Evolutionary conservation across 495 filamentous ascomycete genomes (phyloP).

Genomic region (Aspergillus ostianus): DNA sequence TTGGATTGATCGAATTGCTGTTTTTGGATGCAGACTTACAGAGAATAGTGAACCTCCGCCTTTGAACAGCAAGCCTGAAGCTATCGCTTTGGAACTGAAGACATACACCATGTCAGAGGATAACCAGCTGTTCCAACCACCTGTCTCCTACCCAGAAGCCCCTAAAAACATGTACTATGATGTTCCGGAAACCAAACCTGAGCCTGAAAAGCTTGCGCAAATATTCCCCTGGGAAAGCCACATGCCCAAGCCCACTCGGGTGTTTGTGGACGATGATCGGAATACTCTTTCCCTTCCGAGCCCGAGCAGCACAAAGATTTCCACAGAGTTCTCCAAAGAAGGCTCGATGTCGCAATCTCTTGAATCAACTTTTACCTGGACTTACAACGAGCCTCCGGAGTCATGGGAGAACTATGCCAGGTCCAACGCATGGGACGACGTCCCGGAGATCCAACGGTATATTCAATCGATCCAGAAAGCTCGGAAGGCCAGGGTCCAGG

Average conservation of each 20-base stretch:
- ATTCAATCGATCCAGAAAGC: slow-evolving; percentile 67
- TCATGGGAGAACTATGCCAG: slow-evolving; percentile 64
- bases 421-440: slow-evolving; percentile 85
- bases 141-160: slow-evolving; percentile 72
- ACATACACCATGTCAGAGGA: slow-evolving; percentile 77
- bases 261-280: slow-evolving; percentile 61
- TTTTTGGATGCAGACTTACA: slow-evolving; percentile 22
- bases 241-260: slow-evolving; percentile 63
- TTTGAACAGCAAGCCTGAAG: slow-evolving; percentile 71
- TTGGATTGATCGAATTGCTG: neutral
- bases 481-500: slow-evolving; percentile 60
- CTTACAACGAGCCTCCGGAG: slow-evolving; percentile 45
- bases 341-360: slow-evolving; percentile 10
- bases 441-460: slow-evolving; percentile 78
- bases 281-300: slow-evolving; percentile 10
- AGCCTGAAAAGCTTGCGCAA: slow-evolving; percentile 55
- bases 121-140: slow-evolving; percentile 67
- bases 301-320: slow-evolving; percentile 18
- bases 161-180: slow-evolving; percentile 84
- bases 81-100: slow-evolving; percentile 66
- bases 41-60: slow-evolving; percentile 68
- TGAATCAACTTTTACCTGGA: slow-evolving; percentile 39
- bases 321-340: slow-evolving; percentile 33
- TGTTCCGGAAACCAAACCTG: slow-evolving; percentile 60
- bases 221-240: slow-evolving; percentile 86